These are phyloP conservation scores for Aspergillaceae sp. DNA, from an alignment of 2,329 filamentous ascomycete genomes.

Conservation along the genomic window DNA sequence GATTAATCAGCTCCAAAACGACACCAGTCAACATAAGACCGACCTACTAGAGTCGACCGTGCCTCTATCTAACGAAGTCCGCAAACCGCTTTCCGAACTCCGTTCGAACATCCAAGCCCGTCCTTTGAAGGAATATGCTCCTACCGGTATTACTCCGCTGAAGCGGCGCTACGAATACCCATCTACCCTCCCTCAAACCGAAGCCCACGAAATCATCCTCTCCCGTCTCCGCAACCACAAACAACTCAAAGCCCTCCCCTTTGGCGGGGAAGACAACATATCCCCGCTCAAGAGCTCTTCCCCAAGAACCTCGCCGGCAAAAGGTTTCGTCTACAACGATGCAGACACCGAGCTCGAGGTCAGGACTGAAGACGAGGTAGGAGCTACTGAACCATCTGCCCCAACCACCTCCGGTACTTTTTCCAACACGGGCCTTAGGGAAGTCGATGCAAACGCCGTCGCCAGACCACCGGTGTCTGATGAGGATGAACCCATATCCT, in stretches of 20 bases:
- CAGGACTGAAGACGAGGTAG: constrained; percentile 23
- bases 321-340: constrained; percentile 48
- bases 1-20: constrained; percentile 58
- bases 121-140: constrained; percentile 66
- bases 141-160: constrained; percentile 78
- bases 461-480: constrained; percentile 22
- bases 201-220: constrained; percentile 50
- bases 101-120: constrained; percentile 59
- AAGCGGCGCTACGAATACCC: constrained; percentile 77
- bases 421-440: constrained; percentile 40
- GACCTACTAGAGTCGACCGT: constrained; percentile 54
- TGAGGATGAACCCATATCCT: constrained; percentile 7
- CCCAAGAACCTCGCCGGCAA: constrained; percentile 36
- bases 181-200: constrained; percentile 67
- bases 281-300: constrained; percentile 16
- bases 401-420: constrained; percentile 16
- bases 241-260: constrained; percentile 23
- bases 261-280: constrained; percentile 21
- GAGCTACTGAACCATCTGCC: constrained; percentile 18
- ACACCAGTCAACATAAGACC: constrained; percentile 54
- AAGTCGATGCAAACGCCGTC: constrained; percentile 44
- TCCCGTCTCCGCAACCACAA: constrained; percentile 41
- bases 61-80: constrained; percentile 51
- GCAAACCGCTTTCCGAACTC: constrained; percentile 62
- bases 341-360: constrained; percentile 8